These are phyloP conservation scores for Panus rudis DNA, from an alignment of 768 basidiomycete species.

Conservation along the genomic window DNA sequence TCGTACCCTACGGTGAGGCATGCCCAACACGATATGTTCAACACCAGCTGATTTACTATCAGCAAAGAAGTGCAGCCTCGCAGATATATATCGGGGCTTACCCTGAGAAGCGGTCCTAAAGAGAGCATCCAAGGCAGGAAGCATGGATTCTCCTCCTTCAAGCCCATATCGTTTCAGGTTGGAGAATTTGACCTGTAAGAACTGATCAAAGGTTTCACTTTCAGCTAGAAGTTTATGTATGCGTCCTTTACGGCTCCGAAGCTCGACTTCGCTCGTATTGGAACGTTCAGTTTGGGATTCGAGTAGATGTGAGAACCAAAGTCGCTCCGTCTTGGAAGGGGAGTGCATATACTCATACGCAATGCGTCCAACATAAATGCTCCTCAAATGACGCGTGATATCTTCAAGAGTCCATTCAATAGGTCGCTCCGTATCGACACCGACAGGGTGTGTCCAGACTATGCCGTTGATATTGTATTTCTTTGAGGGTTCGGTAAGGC, in stretches of 20 bases:
- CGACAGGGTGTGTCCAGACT: conserved; percentile 59
- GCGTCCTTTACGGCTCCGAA: conserved; percentile 47
- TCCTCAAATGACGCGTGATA: conserved; percentile 62
- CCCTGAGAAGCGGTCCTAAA: conserved; percentile 62
- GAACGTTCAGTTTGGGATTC: conserved; percentile 46
- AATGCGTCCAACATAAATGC: conserved; percentile 76
- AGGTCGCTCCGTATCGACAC: conserved; percentile 23
- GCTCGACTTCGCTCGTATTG: conserved; percentile 17
- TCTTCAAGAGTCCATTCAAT: conserved; percentile 63
- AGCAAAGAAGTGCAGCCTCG: not conserved
- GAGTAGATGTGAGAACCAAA: conserved; percentile 84
- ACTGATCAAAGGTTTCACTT: conserved; percentile 80
- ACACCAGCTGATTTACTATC: conserved; percentile 45
- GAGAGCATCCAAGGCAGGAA: conserved; percentile 76
- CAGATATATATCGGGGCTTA: conserved; percentile 13
- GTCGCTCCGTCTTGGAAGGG: conserved; percentile 73
- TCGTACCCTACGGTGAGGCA: conserved; percentile 82
- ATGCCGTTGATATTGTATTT: conserved; percentile 76
- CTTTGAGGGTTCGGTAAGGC: conserved; percentile 45
- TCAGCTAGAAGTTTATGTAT: conserved; percentile 63
- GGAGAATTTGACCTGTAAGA: conserved; percentile 83
- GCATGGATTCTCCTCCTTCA: conserved; percentile 92
- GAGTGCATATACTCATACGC: conserved; percentile 94
- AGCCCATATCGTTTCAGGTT: conserved; percentile 83
- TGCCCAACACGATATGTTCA: conserved; percentile 67